phyloP scores from a whole-genome alignment of 345 rosid species.

The Viola odorata region DNA sequence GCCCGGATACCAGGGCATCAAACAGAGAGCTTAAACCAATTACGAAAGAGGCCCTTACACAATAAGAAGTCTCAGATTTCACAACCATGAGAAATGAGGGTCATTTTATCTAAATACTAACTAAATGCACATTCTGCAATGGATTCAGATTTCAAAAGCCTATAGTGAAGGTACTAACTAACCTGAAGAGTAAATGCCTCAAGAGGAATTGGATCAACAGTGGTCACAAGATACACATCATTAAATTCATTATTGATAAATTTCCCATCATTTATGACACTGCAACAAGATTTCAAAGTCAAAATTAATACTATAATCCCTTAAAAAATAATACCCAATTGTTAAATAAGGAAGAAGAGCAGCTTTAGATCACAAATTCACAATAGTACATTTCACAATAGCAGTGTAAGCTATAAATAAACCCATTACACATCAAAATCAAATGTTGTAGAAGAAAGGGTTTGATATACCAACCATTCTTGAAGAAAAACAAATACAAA shows the following conservation, averaged over 20 bases:
- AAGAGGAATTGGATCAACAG: conserved; percentile 73
- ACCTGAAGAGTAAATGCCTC: conserved; percentile 95
- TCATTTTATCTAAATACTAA: not conserved
- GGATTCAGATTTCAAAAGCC: not conserved
- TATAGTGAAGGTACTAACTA: conserved; percentile 19
- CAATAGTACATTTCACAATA: too few species aligned
- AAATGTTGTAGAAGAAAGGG: not conserved
- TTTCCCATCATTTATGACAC: conserved; percentile 69
- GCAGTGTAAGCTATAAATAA: too few species aligned
- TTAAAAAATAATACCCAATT: too few species aligned
- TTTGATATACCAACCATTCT: conserved; percentile 52
- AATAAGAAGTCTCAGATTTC: not conserved
- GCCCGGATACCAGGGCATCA: too few species aligned
- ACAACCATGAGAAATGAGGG: not conserved
- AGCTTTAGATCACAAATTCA: not conserved
- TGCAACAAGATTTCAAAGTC: conserved; percentile 28
- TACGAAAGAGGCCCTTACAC: not conserved
- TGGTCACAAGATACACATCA: conserved; percentile 85
- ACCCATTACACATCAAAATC: not conserved
- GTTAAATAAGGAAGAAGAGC: not conserved
- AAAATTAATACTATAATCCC: not conserved
- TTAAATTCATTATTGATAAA: conserved; percentile 82
- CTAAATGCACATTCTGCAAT: not conserved
- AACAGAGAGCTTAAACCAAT: not conserved
- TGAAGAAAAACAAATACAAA: conserved; percentile 61